These are phyloP conservation scores for Peronospora destructor DNA, from an alignment of 352 stramenopile species.

Conservation along the genomic window DNA sequence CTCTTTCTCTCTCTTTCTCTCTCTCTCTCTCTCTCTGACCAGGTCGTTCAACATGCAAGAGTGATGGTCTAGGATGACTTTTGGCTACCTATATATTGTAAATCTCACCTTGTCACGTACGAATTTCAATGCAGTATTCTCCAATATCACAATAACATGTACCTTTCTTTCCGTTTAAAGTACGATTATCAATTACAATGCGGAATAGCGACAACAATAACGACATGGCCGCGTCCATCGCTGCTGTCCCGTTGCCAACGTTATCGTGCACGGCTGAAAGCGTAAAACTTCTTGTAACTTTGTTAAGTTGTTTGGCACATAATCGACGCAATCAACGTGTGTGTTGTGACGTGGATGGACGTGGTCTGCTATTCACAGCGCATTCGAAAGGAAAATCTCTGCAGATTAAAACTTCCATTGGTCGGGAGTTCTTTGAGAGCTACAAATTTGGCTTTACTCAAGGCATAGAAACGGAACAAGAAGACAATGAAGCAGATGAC, in stretches of 20 bases:
- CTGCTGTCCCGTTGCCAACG: constrained; percentile 21
- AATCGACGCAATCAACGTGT: constrained; percentile 76
- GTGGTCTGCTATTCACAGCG: constrained; percentile 62
- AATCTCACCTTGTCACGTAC: too few relatives aligned
- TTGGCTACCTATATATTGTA: background rate
- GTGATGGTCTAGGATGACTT: background rate
- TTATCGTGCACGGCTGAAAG: constrained; percentile 57
- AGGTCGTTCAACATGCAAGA: too few relatives aligned
- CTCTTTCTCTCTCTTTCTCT: too few relatives aligned
- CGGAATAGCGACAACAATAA: too few relatives aligned
- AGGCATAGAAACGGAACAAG: constrained; percentile 5
- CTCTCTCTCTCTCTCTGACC: too few relatives aligned
- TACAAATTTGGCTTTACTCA: constrained; percentile 35
- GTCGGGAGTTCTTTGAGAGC: constrained; percentile 66
- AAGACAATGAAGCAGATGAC: constrained; percentile 20
- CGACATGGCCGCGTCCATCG: constrained; percentile 3
- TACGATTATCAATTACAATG: constrained; percentile 4
- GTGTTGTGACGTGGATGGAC: constrained; percentile 60
- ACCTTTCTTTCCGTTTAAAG: background rate
- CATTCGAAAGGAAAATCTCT: constrained; percentile 83
- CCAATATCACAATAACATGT: background rate
- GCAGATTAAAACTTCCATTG: constrained; percentile 80
- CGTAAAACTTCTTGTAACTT: constrained; percentile 67
- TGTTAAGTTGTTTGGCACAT: constrained; percentile 56
- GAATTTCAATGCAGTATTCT: background rate